Evolutionary conservation across 768 basidiomycete genomes (phyloP).

Genomic region (Sporobolomyces phaffii): DNA sequence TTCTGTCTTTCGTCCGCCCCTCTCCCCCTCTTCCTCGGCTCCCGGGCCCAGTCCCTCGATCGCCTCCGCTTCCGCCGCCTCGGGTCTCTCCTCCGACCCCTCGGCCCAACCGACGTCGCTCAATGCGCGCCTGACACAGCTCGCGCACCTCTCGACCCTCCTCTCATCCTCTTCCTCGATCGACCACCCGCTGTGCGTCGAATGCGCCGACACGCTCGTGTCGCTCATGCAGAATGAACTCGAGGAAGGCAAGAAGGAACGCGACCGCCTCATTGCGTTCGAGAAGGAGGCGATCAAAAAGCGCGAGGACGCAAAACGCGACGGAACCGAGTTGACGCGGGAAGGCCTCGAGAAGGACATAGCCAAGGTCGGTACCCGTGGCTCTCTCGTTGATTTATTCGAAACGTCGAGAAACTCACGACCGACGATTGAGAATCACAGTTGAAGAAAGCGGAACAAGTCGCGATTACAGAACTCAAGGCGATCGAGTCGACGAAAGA

Average conservation of each 20-base stretch:
- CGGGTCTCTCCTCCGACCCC: slow-evolving; percentile 59
- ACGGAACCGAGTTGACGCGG: slow-evolving; percentile 41
- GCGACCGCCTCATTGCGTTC: slow-evolving; percentile 63
- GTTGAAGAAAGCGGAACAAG: slow-evolving; percentile 34
- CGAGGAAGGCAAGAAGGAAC: slow-evolving; percentile 70
- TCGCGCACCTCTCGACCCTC: slow-evolving; percentile 42
- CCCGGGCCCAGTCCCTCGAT: slow-evolving; percentile 57
- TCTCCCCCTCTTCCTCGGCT: slow-evolving; percentile 45
- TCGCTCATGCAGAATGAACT: slow-evolving; percentile 63
- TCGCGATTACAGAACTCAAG: slow-evolving; percentile 63
- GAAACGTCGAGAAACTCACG: too few relatives aligned
- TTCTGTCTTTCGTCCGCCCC: slow-evolving; percentile 43
- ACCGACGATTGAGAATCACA: too few relatives aligned
- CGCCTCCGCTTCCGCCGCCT: slow-evolving; percentile 44
- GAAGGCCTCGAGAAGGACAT: slow-evolving; percentile 69
- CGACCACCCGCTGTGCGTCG: slow-evolving; percentile 70
- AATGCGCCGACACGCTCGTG: slow-evolving; percentile 81
- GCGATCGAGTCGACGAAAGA: slow-evolving; percentile 69
- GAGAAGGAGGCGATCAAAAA: slow-evolving; percentile 45
- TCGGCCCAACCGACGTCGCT: slow-evolving; percentile 46
- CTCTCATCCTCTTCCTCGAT: slow-evolving; percentile 47
- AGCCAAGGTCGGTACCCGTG: slow-evolving; percentile 51
- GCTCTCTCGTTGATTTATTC: too few relatives aligned
- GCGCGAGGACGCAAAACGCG: slow-evolving; percentile 16
- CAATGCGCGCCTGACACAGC: slow-evolving; percentile 33